phyloP scores from a whole-genome alignment of 2,329 filamentous ascomycete species.

The Aspergillus sojae region DNA sequence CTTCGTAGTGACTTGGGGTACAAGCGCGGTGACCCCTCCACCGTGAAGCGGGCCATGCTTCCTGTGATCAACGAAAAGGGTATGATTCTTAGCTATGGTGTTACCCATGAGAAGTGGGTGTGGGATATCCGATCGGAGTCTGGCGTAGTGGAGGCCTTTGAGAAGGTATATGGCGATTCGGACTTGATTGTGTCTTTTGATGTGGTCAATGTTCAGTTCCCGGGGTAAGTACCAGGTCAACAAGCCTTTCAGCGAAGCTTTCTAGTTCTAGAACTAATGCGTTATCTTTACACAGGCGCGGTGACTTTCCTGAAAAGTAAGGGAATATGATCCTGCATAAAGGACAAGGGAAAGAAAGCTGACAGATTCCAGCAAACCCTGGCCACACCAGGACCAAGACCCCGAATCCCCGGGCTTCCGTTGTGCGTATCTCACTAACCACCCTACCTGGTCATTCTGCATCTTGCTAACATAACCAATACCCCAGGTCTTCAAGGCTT shows the following conservation, averaged over 20 bases:
- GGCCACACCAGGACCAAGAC: conserved; percentile 53
- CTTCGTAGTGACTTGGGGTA: conserved; percentile 36
- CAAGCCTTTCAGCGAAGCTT: background rate
- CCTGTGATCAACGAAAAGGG: conserved; percentile 52
- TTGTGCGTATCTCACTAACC: conserved; percentile 38
- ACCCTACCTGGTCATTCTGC: fast-evolving
- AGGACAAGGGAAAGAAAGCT: background rate
- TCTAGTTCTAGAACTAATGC: background rate
- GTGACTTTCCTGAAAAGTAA: conserved; percentile 19
- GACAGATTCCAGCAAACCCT: conserved; percentile 40
- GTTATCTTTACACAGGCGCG: conserved; percentile 8
- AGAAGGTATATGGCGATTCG: conserved; percentile 49
- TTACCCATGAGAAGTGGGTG: conserved; percentile 53
- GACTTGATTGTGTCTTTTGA: conserved; percentile 56
- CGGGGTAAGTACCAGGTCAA: conserved; percentile 28
- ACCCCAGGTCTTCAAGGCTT: conserved; percentile 45
- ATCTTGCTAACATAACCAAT: background rate
- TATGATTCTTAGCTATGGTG: conserved; percentile 52
- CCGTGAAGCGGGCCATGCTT: conserved; percentile 37
- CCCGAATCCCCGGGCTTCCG: conserved; percentile 51
- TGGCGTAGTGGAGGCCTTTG: conserved; percentile 51
- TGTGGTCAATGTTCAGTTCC: conserved; percentile 49
- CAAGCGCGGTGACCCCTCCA: conserved; percentile 37
- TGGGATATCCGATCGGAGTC: conserved; percentile 54
- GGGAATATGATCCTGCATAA: background rate